These are phyloP conservation scores for Fistulina hepatica DNA, from an alignment of 1,284 basidiomycete species.

Conservation along the genomic window DNA sequence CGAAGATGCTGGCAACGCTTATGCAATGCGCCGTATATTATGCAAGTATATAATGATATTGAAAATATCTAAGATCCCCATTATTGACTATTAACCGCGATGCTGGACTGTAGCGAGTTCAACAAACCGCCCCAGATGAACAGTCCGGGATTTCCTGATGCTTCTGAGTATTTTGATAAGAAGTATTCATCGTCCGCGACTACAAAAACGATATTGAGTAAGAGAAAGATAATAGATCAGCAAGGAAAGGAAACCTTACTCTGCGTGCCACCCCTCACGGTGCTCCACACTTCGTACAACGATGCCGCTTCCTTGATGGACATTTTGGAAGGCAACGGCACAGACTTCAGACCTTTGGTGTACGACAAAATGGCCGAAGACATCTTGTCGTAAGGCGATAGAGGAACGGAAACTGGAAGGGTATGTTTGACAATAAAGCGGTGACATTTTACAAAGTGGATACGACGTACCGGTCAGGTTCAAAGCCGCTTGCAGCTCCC, in stretches of 20 bases:
- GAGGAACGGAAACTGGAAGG: too few species aligned
- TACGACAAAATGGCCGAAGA: too few species aligned
- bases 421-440: too few species aligned
- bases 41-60: too few species aligned
- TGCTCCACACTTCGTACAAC: constrained; percentile 63
- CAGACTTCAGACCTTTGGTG: too few species aligned
- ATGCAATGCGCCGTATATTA: too few species aligned
- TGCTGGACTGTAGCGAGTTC: constrained; percentile 29
- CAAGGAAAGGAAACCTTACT: constrained; percentile 29
- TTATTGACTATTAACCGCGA: too few species aligned
- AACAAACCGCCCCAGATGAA: constrained; percentile 68
- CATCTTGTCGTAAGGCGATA: too few species aligned
- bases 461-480: constrained; percentile 22
- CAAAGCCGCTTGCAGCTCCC: constrained; percentile 52
- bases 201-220: neutral
- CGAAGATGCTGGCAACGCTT: too few species aligned
- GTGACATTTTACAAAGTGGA: too few species aligned
- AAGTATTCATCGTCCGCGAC: constrained; percentile 54
- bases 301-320: constrained; percentile 65
- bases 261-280: constrained; percentile 38
- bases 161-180: constrained; percentile 61
- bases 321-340: too few species aligned
- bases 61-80: too few species aligned
- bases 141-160: constrained; percentile 59
- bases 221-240: constrained; percentile 4